Conservation (phyloP, 306 rosid species). For the Trifolium pratense region DNA sequence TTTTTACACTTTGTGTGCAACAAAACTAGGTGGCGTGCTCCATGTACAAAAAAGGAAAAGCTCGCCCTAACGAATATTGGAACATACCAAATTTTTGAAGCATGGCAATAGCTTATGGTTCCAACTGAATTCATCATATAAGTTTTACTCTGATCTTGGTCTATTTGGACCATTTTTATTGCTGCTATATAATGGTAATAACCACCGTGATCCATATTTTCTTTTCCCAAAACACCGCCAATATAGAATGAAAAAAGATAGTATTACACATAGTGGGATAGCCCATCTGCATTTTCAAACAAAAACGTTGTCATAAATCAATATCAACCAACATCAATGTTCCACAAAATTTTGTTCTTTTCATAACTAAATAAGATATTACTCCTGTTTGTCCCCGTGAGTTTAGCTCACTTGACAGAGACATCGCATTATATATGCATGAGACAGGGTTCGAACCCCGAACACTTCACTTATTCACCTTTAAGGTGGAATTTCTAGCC, state of each 20-base stretch:
- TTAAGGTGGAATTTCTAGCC: too few species aligned
- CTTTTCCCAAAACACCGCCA: constrained; percentile 90
- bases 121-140: constrained; percentile 8
- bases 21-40: constrained; percentile 35
- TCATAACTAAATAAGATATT: not conserved
- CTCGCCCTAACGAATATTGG: constrained; percentile 44
- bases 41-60: constrained; percentile 36
- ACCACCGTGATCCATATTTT: constrained; percentile 71
- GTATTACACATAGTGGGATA: constrained; percentile 66
- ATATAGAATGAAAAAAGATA: constrained; percentile 61
- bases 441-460: too few species aligned
- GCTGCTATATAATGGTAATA: constrained; percentile 72
- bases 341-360: constrained; percentile 8
- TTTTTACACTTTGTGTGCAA: constrained; percentile 38
- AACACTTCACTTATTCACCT: too few species aligned
- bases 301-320: not conserved
- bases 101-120: constrained; percentile 10
- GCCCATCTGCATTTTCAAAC: constrained; percentile 85
- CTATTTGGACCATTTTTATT: constrained; percentile 64
- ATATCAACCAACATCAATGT: constrained; percentile 5
- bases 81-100: constrained; percentile 18
- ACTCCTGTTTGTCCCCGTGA: too few species aligned
- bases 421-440: too few species aligned
- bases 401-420: too few species aligned
- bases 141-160: constrained; percentile 69